phyloP scores from a whole-genome alignment of 805 yeast species.

The Metschnikowia lochheadii region DNA sequence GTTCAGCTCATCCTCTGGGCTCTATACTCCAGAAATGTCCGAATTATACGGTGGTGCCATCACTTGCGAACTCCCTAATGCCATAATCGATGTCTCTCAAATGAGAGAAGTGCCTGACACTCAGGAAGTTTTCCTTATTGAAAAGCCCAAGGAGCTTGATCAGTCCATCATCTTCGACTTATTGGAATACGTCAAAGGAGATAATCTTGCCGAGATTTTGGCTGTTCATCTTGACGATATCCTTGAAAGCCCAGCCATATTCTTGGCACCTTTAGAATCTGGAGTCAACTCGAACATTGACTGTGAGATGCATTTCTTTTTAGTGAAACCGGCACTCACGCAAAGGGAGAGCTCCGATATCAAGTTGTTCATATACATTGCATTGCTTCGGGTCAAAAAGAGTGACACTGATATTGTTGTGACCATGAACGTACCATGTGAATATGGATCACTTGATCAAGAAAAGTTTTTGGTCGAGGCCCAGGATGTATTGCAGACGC shows the following conservation, averaged over 20 bases:
- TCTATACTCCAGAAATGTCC: not conserved
- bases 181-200: constrained; percentile 46
- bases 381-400: constrained; percentile 48
- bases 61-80: constrained; percentile 50
- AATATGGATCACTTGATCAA: constrained; percentile 9
- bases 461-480: constrained; percentile 10
- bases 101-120: constrained; percentile 87
- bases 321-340: constrained; percentile 17
- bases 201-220: constrained; percentile 40
- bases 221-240: constrained; percentile 55
- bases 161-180: constrained; percentile 64
- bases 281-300: constrained; percentile 6
- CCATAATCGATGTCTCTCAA: constrained; percentile 69
- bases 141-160: constrained; percentile 32
- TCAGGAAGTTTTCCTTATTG: constrained; percentile 81
- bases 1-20: not conserved
- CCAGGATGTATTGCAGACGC: constrained; percentile 2
- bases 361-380: constrained; percentile 47
- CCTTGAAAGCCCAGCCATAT: constrained; percentile 23
- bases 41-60: constrained; percentile 70
- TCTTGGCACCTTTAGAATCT: constrained; percentile 17
- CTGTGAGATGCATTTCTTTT: constrained; percentile 15
- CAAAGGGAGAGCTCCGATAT: constrained; percentile 11
- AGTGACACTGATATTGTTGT: constrained; percentile 59
- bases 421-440: constrained; percentile 54